Percentiles rank a stretch among this genome's conserved stretches.
Conservation (phyloP, 2,329 filamentous ascomycete species). For the Penicillium sp. region DNA sequence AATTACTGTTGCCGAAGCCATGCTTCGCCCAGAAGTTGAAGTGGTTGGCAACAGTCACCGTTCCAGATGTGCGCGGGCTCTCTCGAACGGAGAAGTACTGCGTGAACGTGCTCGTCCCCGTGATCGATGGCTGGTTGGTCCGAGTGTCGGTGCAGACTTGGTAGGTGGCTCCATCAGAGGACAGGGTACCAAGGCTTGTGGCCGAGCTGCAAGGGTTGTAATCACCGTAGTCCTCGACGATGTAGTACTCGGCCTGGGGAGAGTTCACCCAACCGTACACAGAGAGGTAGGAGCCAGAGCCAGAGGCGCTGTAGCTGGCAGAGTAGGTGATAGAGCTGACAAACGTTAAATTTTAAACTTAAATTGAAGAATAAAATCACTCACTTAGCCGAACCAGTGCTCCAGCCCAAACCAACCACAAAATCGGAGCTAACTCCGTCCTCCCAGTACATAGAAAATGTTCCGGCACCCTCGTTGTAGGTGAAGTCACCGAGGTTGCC, state of each 20-base stretch:
- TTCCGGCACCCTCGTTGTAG: constrained; percentile 11
- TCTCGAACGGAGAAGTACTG: constrained; percentile 15
- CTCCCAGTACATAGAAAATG: constrained; percentile 14
- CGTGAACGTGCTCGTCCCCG: constrained; percentile 13
- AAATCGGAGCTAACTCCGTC: constrained; percentile 10
- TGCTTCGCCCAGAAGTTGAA: constrained; percentile 14
- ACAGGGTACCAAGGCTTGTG: constrained; percentile 8
- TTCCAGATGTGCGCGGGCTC: constrained; percentile 10
- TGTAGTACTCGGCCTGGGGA: constrained; percentile 13
- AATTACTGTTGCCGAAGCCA: constrained; percentile 11
- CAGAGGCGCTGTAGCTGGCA: constrained; percentile 5
- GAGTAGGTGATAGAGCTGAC: constrained; percentile 13
- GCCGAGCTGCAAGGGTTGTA: constrained; percentile 13
- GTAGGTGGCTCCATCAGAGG: constrained; percentile 12
- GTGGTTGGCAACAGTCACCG: constrained; percentile 13
- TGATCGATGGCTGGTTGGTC: constrained; percentile 11
- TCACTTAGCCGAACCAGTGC: constrained; percentile 8
- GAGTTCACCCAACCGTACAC: constrained; percentile 16
- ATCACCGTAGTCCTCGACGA: constrained; percentile 9
- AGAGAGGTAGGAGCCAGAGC: constrained; percentile 12
- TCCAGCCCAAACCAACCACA: constrained; percentile 12
- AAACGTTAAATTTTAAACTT: constrained; percentile 2
- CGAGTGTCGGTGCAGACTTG: constrained; percentile 13
- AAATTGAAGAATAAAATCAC: neutral
- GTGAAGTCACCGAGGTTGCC: constrained; percentile 13